Conservation (phyloP, 805 yeast species). For the Kluyveromyces nonfermentans region DNA sequence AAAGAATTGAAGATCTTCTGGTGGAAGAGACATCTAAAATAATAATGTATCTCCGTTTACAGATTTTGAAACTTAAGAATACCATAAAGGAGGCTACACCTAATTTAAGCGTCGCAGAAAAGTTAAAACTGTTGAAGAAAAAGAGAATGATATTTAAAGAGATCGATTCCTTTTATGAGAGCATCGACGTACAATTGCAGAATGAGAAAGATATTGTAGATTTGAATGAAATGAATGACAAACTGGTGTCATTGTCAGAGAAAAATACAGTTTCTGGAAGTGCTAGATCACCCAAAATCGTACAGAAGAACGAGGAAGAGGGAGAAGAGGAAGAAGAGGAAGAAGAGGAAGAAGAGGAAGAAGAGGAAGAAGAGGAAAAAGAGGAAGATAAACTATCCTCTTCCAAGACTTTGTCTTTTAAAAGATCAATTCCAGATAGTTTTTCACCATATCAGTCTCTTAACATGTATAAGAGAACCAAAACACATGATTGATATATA, state of each 20-base stretch:
- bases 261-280: too few species aligned
- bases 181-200: not conserved
- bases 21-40: not conserved
- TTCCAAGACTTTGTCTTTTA: not conserved
- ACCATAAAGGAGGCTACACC: not conserved
- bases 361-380: too few species aligned
- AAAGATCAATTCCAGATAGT: not conserved
- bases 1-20: not conserved
- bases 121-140: not conserved
- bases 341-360: too few species aligned
- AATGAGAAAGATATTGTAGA: not conserved
- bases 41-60: not conserved
- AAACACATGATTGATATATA: not conserved
- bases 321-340: too few species aligned
- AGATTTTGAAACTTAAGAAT: not conserved
- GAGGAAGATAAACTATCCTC: too few species aligned
- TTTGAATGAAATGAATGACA: not conserved
- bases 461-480: not conserved
- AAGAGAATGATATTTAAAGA: not conserved
- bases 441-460: conserved; percentile 2
- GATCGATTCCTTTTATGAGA: not conserved
- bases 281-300: too few species aligned
- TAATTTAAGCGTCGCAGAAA: not conserved
- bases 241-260: too few species aligned
- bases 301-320: not conserved